These are phyloP conservation scores for Starmerella apicola DNA, from an alignment of 805 yeast species.

Conservation along the genomic window DNA sequence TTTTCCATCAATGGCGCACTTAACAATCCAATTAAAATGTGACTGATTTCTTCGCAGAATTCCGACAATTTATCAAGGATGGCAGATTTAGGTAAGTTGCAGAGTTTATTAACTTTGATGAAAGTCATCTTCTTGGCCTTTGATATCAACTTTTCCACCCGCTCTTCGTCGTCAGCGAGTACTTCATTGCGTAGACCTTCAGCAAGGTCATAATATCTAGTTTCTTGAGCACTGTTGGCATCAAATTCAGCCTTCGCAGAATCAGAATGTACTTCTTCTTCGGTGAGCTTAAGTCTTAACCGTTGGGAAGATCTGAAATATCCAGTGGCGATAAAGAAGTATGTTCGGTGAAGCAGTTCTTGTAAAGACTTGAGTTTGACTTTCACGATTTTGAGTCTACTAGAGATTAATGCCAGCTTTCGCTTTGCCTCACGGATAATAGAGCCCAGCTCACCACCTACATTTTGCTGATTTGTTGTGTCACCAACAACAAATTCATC, in stretches of 20 bases:
- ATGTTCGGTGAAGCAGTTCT: slow-evolving; percentile 50
- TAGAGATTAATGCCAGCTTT: slow-evolving; percentile 6
- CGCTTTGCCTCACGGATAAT: slow-evolving; percentile 6
- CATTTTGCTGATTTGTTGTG: no score
- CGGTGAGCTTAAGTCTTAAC: slow-evolving; percentile 8
- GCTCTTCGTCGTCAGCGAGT: slow-evolving; percentile 31
- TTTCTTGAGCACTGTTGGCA: slow-evolving; percentile 36
- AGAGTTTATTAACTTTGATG: not conserved
- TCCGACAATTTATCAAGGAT: slow-evolving; percentile 12
- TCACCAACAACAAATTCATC: not conserved
- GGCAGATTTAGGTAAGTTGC: slow-evolving; percentile 7
- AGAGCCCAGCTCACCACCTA: not conserved
- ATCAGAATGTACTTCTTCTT: slow-evolving; percentile 6
- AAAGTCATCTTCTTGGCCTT: slow-evolving; percentile 9
- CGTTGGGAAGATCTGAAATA: slow-evolving; percentile 27
- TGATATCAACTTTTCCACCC: slow-evolving; percentile 17
- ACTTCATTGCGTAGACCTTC: slow-evolving; percentile 46
- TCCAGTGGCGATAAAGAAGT: slow-evolving; percentile 43
- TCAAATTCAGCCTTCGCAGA: slow-evolving; percentile 15
- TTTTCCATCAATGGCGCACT: slow-evolving; percentile 17
- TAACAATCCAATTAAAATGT: slow-evolving; percentile 9
- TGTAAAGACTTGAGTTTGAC: slow-evolving; percentile 9
- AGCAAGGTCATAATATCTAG: slow-evolving; percentile 45
- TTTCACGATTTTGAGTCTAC: slow-evolving; percentile 12
- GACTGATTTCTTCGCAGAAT: slow-evolving; percentile 7